These are phyloP conservation scores for Microstroma glucosiphilum DNA, from an alignment of 1,284 basidiomycete species.

Conservation along the genomic window DNA sequence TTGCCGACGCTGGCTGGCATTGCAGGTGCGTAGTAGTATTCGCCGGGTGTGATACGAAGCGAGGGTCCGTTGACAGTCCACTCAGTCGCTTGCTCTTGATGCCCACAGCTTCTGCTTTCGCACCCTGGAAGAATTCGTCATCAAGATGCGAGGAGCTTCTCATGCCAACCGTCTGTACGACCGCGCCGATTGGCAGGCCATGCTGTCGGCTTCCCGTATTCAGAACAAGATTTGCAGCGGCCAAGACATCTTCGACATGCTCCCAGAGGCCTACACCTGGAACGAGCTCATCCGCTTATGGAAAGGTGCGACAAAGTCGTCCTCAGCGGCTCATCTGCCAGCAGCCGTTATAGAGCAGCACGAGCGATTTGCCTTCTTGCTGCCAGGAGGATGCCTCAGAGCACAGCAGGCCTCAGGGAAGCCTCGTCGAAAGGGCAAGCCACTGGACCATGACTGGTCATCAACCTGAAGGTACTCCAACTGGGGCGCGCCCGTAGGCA, in stretches of 20 bases:
- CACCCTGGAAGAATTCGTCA: constrained; percentile 59
- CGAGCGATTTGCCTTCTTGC: constrained; percentile 57
- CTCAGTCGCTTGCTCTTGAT: background rate
- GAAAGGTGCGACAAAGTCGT: constrained; percentile 45
- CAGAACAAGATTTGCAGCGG: constrained; percentile 62
- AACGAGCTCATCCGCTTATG: constrained; percentile 22
- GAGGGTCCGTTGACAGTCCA: too few relatives aligned
- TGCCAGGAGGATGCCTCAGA: constrained; percentile 59
- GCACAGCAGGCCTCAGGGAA: background rate
- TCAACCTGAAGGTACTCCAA: too few relatives aligned
- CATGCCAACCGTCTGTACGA: constrained; percentile 62
- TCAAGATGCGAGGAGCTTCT: constrained; percentile 63
- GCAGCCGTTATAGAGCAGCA: constrained; percentile 57
- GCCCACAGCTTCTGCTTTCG: constrained; percentile 61
- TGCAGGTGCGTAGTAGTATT: constrained; percentile 42
- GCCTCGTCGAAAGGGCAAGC: too few relatives aligned
- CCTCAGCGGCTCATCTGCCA: constrained; percentile 58
- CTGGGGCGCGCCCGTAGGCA: too few relatives aligned
- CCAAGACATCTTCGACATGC: constrained; percentile 58
- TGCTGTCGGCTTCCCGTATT: constrained; percentile 58
- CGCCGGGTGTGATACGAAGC: too few relatives aligned
- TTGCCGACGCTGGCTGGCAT: constrained; percentile 61
- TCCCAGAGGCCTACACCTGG: constrained; percentile 62
- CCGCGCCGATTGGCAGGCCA: constrained; percentile 52
- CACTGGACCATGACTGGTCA: too few relatives aligned